These are phyloP conservation scores for Lunasporangiospora selenospora DNA, from an alignment of 192 early-diverging fungal genomes.

Conservation along the genomic window DNA sequence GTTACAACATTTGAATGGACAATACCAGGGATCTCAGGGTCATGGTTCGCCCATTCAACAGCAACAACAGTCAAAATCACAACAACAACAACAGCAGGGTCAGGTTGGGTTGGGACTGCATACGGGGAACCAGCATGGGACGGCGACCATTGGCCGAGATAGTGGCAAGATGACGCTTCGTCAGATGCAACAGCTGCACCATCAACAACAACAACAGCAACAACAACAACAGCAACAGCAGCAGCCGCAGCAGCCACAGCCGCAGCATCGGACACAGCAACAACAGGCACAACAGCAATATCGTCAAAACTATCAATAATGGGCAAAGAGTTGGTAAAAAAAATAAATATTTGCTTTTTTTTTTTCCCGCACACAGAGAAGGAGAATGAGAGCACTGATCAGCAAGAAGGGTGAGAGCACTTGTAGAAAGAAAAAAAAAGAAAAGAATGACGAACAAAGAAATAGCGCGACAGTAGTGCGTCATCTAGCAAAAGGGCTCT, in stretches of 20 bases:
- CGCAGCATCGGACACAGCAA: not conserved
- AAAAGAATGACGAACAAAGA: too few relatives aligned
- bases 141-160: constrained; percentile 18
- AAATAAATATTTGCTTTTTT: too few relatives aligned
- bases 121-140: not conserved
- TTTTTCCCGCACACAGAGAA: too few relatives aligned
- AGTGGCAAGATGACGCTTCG: constrained; percentile 38
- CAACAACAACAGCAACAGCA: constrained; percentile 36
- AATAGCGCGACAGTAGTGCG: too few relatives aligned
- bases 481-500: too few relatives aligned
- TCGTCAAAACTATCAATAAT: not conserved
- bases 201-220: constrained; percentile 26
- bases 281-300: too few relatives aligned
- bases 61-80: constrained; percentile 22
- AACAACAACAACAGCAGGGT: constrained; percentile 8
- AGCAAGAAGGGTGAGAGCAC: too few relatives aligned
- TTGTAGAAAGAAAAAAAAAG: too few relatives aligned
- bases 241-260: constrained; percentile 9
- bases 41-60: too few relatives aligned
- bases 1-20: constrained; percentile 27
- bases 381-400: too few relatives aligned
- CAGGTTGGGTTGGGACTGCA: constrained; percentile 12
- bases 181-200: constrained; percentile 36
- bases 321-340: too few relatives aligned
- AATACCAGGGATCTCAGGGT: constrained; percentile 7